phyloP scores from a whole-genome alignment of 169 alveolate species.

The Plasmodium vinckei region DNA sequence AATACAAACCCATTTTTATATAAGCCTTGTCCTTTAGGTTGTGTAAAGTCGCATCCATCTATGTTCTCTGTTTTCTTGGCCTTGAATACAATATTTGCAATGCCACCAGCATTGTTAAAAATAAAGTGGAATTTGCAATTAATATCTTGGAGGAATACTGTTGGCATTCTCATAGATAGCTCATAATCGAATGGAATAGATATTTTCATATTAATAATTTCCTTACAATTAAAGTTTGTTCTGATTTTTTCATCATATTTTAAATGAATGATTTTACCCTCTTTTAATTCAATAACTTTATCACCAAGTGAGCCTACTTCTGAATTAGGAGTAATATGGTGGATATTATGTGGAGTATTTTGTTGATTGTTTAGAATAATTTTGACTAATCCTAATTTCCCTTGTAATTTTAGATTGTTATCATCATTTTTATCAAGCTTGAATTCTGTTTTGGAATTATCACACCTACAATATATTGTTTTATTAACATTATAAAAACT shows the following conservation, averaged over 20 bases:
- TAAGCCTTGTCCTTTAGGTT: constrained; percentile 45
- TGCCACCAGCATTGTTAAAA: background rate
- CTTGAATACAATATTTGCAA: constrained; percentile 3
- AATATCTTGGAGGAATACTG: constrained; percentile 8
- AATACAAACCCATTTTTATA: constrained; percentile 28
- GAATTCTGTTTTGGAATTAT: constrained; percentile 38
- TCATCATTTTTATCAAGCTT: background rate
- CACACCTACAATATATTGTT: constrained; percentile 60
- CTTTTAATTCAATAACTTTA: constrained; percentile 6
- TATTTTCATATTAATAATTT: constrained; percentile 12
- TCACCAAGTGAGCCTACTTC: background rate
- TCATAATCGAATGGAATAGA: background rate
- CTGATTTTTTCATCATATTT: background rate
- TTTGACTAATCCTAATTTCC: constrained; percentile 63
- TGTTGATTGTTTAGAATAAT: constrained; percentile 11
- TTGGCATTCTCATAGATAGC: constrained; percentile 13
- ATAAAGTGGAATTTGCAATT: background rate
- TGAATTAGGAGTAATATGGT: background rate
- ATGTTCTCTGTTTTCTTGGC: constrained; percentile 20
- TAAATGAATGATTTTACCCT: constrained; percentile 20
- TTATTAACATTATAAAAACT: constrained; percentile 17
- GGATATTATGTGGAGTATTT: constrained; percentile 1
- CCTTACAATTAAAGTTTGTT: background rate
- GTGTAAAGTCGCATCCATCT: constrained; percentile 67
- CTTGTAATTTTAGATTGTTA: background rate